These are phyloP conservation scores for Phytophthora sp. DNA, from an alignment of 352 stramenopile genomes.

Conservation along the genomic window DNA sequence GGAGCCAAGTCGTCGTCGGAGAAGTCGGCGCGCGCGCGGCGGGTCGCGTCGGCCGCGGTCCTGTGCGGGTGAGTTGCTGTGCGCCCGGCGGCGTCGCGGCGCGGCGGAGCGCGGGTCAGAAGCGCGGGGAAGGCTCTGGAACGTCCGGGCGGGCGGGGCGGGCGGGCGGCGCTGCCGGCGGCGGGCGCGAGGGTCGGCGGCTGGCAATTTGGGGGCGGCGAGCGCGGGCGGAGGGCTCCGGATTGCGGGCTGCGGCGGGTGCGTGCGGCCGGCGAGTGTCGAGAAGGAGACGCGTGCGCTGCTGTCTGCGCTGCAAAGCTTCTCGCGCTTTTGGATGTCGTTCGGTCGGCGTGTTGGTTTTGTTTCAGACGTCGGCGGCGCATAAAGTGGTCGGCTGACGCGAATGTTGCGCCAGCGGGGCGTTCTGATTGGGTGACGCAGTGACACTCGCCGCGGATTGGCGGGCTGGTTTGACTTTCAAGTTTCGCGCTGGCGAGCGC, in stretches of 20 bases:
- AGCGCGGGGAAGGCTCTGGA: constrained; percentile 26
- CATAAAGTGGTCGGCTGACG: constrained; percentile 3
- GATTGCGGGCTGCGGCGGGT: constrained; percentile 7
- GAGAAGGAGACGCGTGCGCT: constrained; percentile 25
- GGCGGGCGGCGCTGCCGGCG: no score
- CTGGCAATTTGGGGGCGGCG: no score
- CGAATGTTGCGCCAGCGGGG: constrained; percentile 7
- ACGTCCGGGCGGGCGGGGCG: background rate
- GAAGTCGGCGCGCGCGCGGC: background rate
- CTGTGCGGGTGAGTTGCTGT: background rate
- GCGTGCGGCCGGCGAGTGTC: constrained; percentile 10
- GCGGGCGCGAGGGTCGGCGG: no score
- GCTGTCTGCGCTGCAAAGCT: constrained; percentile 32
- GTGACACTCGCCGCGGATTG: constrained; percentile 7
- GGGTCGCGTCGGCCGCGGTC: no score
- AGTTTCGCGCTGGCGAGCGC: background rate
- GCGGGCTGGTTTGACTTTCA: constrained; percentile 9
- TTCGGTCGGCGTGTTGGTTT: constrained; percentile 43
- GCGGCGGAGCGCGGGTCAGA: constrained; percentile 8
- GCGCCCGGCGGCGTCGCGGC: background rate
- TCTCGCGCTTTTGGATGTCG: constrained; percentile 42
- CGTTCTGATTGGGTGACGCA: constrained; percentile 1
- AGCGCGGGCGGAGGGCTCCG: background rate
- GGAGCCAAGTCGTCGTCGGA: constrained; percentile 17
- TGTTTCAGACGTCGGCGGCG: constrained; percentile 22